phyloP scores from a whole-genome alignment of 148 eudicot genomes.

The Pouteria glomerata region DNA sequence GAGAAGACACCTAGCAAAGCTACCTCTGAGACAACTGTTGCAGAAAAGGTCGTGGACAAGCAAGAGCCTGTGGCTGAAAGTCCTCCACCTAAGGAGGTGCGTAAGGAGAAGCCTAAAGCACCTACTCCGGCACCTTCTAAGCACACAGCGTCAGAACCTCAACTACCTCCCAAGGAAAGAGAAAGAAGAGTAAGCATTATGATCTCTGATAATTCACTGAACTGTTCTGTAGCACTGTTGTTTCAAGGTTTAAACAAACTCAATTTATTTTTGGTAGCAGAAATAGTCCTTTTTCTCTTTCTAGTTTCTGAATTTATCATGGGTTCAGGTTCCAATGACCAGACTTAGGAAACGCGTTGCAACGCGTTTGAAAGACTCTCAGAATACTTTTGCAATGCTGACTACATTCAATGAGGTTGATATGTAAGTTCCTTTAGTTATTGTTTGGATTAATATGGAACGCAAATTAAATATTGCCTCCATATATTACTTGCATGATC shows the following conservation, averaged over 20 bases:
- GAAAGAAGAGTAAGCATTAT: conserved; percentile 74
- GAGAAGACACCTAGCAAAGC: conserved; percentile 45
- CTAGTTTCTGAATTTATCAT: neutral
- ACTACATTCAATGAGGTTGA: conserved; percentile 96
- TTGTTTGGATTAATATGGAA: neutral
- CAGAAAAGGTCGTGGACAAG: conserved; percentile 30
- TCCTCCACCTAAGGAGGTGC: conserved; percentile 28
- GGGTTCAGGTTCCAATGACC: conserved; percentile 87
- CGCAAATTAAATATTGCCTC: neutral
- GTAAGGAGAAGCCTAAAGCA: conserved; percentile 34
- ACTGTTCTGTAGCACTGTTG: conserved; percentile 12
- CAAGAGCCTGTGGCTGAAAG: conserved; percentile 46
- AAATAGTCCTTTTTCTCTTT: conserved; percentile 48
- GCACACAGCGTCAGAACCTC: conserved; percentile 78
- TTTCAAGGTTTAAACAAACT: conserved; percentile 41
- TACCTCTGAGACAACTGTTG: conserved; percentile 29
- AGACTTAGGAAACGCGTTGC: conserved; percentile 96
- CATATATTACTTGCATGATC: too few species aligned
- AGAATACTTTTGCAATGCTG: conserved; percentile 91
- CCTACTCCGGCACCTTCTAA: conserved; percentile 51
- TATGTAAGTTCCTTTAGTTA: conserved; percentile 47
- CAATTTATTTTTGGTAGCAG: conserved; percentile 72
- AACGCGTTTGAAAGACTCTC: conserved; percentile 88
- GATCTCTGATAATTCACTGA: neutral
- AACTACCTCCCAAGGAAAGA: conserved; percentile 92